Conservation (phyloP, 78 protist species). For the Cavenderia fasciculata region DNA sequence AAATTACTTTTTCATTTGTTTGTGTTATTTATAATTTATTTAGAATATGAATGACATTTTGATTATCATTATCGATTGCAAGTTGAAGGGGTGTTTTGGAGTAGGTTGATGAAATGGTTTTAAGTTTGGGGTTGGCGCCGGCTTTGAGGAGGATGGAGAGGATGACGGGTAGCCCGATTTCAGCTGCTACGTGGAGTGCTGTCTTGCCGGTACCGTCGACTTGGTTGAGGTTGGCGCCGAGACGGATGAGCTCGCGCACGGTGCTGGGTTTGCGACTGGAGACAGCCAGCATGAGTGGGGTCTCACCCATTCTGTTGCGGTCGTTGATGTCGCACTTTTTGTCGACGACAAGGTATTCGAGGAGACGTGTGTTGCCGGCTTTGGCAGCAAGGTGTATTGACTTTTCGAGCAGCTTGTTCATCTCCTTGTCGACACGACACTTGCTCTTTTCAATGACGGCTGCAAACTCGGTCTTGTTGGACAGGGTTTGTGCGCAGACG, state of each 20-base stretch:
- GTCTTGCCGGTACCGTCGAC: neutral
- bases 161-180: neutral
- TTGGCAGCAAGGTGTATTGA: slow-evolving; percentile 4
- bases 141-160: neutral
- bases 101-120: no score
- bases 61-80: no score
- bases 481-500: slow-evolving; percentile 12
- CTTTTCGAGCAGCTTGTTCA: neutral
- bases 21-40: no score
- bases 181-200: slow-evolving; percentile 32
- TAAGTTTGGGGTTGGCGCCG: slow-evolving; percentile 6
- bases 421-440: neutral
- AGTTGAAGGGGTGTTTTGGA: no score
- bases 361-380: neutral
- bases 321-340: neutral
- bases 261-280: neutral
- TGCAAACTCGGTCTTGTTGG: neutral
- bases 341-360: neutral
- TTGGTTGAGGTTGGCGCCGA: slow-evolving; percentile 38
- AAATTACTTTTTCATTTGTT: no score
- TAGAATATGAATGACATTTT: no score
- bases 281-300: slow-evolving; percentile 8
- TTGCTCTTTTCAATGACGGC: neutral
- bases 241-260: neutral
- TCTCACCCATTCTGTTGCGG: neutral